These are phyloP conservation scores for Geotrichum europaeum DNA, from an alignment of 1,139 yeast species.

Conservation along the genomic window DNA sequence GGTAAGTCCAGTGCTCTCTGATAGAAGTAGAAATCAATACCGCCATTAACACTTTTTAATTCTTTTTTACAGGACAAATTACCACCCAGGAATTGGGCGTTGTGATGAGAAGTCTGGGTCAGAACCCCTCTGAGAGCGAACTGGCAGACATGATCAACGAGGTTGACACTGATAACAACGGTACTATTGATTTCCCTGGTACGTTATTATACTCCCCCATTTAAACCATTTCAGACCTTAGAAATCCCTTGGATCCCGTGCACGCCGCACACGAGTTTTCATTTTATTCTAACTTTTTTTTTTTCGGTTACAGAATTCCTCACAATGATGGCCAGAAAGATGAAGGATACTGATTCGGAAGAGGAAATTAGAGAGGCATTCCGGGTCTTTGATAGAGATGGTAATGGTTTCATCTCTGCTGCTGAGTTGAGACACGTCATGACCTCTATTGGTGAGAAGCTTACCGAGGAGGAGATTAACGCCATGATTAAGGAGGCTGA, in stretches of 20 bases:
- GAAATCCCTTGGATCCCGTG: neutral
- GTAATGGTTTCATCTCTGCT: conserved; percentile 93
- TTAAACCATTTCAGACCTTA: neutral
- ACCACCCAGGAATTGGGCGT: conserved; percentile 95
- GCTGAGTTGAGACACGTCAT: conserved; percentile 95
- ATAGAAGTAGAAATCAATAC: neutral
- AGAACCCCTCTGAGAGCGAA: conserved; percentile 94
- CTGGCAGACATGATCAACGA: conserved; percentile 95
- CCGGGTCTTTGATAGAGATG: conserved; percentile 80
- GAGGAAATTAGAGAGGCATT: conserved; percentile 97
- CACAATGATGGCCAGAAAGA: conserved; percentile 89
- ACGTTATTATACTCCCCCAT: neutral
- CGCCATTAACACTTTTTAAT: neutral
- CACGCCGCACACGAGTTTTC: neutral
- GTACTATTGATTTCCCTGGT: conserved; percentile 30
- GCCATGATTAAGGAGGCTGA: conserved; percentile 96
- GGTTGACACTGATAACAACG: conserved; percentile 53
- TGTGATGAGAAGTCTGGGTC: conserved; percentile 96
- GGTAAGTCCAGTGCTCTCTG: conserved; percentile 41
- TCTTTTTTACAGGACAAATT: conserved; percentile 44
- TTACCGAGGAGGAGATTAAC: conserved; percentile 92
- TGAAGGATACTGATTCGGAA: conserved; percentile 93
- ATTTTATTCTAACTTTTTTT: neutral
- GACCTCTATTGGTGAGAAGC: conserved; percentile 93
- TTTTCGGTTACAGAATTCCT: conserved; percentile 42